Conservation (phyloP, 805 yeast genomes). For the Brettanomyces nanus region DNA sequence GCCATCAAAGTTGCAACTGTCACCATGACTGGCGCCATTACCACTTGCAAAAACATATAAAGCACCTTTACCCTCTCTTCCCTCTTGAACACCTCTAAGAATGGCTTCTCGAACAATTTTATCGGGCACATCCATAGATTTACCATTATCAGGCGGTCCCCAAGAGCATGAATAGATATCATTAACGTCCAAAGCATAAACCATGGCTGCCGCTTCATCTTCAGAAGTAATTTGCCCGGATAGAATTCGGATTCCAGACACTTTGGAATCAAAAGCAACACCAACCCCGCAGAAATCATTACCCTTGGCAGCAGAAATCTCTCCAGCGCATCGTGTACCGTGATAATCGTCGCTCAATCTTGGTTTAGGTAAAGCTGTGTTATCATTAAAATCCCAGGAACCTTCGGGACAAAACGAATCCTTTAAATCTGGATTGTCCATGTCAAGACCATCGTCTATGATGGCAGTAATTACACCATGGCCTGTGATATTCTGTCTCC, state of each 20-base stretch:
- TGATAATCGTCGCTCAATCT: constrained; percentile 76
- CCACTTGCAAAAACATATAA: constrained; percentile 94
- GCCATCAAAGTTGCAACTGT: constrained; percentile 94
- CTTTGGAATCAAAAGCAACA: constrained; percentile 82
- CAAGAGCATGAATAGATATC: constrained; percentile 96
- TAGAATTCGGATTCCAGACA: constrained; percentile 83
- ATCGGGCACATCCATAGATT: constrained; percentile 79
- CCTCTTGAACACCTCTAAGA: constrained; percentile 75
- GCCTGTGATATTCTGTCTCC: constrained; percentile 81
- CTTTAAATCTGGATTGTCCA: constrained; percentile 62
- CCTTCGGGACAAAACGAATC: constrained; percentile 68
- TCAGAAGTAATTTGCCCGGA: constrained; percentile 74
- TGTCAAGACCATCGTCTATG: constrained; percentile 92
- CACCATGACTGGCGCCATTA: constrained; percentile 77
- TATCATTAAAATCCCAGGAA: constrained; percentile 89
- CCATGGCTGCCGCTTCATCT: constrained; percentile 86
- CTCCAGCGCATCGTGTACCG: constrained; percentile 98
- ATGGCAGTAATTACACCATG: constrained; percentile 76
- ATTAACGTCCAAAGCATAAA: constrained; percentile 71
- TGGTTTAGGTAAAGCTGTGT: constrained; percentile 71
- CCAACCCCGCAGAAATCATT: constrained; percentile 94
- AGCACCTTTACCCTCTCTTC: constrained; percentile 75
- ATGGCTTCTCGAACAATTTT: constrained; percentile 71
- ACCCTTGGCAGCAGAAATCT: constrained; percentile 77
- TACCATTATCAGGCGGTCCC: constrained; percentile 97